These are phyloP conservation scores for Metschnikowia koreensis DNA, from an alignment of 805 yeast species.

Conservation along the genomic window DNA sequence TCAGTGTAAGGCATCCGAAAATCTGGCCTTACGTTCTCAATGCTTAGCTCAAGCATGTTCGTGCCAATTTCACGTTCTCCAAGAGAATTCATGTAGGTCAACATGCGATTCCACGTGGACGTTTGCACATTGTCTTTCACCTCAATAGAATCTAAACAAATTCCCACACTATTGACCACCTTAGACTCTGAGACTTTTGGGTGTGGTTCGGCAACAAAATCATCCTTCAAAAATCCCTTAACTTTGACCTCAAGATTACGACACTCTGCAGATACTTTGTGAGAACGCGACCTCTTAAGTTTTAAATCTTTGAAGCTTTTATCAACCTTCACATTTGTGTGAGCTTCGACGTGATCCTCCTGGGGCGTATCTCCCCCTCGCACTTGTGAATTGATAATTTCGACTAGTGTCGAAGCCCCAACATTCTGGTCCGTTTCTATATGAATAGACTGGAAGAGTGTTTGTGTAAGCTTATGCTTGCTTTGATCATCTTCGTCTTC, in stretches of 20 bases:
- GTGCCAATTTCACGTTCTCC: constrained; percentile 71
- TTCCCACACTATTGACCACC: constrained; percentile 45
- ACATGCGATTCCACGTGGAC: constrained; percentile 88
- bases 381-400: constrained; percentile 49
- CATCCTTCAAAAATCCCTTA: constrained; percentile 44
- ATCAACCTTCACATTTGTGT: constrained; percentile 29
- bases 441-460: constrained; percentile 77
- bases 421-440: constrained; percentile 53
- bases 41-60: constrained; percentile 53
- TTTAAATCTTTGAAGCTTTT: constrained; percentile 45
- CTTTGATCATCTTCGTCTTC: not conserved
- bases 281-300: constrained; percentile 61
- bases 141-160: constrained; percentile 54
- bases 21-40: constrained; percentile 66
- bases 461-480: constrained; percentile 42
- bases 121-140: constrained; percentile 76
- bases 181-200: constrained; percentile 36
- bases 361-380: constrained; percentile 19
- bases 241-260: constrained; percentile 51
- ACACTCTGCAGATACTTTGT: constrained; percentile 58
- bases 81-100: constrained; percentile 63
- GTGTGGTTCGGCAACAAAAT: constrained; percentile 20
- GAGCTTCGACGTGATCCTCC: constrained; percentile 10
- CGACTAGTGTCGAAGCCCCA: constrained; percentile 47
- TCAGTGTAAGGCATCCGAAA: constrained; percentile 67